phyloP scores from a whole-genome alignment of 2,329 filamentous ascomycete species.

The Alternaria ventricosa region DNA sequence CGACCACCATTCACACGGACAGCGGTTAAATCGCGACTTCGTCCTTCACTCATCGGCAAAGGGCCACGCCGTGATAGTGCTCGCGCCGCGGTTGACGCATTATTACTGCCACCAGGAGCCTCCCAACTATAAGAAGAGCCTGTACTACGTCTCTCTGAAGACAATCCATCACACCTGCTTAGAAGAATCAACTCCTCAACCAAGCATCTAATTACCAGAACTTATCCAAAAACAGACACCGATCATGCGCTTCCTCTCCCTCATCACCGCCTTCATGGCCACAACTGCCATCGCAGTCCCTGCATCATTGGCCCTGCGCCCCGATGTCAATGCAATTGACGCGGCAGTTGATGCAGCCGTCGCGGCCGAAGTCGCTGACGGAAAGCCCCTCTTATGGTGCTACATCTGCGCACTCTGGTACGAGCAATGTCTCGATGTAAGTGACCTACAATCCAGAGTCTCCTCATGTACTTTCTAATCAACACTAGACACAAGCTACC shows the following conservation, averaged over 20 bases:
- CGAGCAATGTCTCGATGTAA: not conserved
- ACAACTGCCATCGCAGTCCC: not conserved
- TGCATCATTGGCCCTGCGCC: not conserved
- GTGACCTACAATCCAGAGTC: not conserved
- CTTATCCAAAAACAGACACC: fast-evolving
- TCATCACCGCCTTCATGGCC: not conserved
- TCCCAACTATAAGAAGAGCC: not conserved
- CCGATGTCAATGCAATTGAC: not conserved
- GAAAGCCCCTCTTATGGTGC: not conserved
- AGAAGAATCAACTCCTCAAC: not conserved
- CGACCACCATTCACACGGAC: not conserved
- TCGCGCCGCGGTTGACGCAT: not conserved
- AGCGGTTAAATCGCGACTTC: not conserved
- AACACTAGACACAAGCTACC: not conserved
- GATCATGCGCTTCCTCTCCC: not conserved
- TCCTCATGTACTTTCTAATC: not conserved
- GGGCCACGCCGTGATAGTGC: not conserved
- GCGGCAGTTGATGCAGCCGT: not conserved
- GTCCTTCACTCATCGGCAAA: not conserved
- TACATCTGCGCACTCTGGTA: not conserved
- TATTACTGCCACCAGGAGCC: not conserved
- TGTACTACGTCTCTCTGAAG: not conserved
- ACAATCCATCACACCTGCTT: not conserved
- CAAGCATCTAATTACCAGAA: fast-evolving
- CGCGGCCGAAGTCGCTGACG: not conserved